phyloP scores from a whole-genome alignment of 1,139 yeast genomes.

The Yamadazyma mexicana region DNA sequence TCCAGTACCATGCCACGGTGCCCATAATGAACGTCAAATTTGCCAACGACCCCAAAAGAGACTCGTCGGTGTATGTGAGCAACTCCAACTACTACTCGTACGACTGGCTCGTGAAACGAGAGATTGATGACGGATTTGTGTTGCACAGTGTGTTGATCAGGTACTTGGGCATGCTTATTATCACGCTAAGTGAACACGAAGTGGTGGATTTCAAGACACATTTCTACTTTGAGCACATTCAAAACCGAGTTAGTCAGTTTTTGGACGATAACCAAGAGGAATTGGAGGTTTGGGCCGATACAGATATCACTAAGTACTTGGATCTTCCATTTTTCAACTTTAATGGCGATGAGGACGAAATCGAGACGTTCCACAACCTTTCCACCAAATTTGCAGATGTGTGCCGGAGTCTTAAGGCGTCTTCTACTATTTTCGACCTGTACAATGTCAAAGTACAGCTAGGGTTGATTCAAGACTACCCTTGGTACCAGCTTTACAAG shows the following conservation, averaged over 20 bases:
- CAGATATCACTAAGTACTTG: slow-evolving; percentile 23
- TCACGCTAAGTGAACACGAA: slow-evolving; percentile 44
- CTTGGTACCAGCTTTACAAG: slow-evolving; percentile 64
- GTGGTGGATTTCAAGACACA: slow-evolving; percentile 33
- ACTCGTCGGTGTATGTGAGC: slow-evolving; percentile 29
- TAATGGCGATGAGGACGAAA: slow-evolving; percentile 20
- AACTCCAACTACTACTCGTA: slow-evolving; percentile 39
- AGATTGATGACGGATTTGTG: slow-evolving; percentile 29
- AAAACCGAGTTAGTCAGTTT: slow-evolving; percentile 19
- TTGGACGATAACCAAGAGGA: slow-evolving; percentile 12
- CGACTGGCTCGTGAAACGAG: slow-evolving; percentile 32
- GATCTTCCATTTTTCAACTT: slow-evolving; percentile 16
- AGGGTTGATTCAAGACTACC: slow-evolving; percentile 57
- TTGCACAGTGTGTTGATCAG: slow-evolving; percentile 41
- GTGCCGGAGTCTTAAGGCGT: slow-evolving; percentile 14
- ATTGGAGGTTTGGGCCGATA: slow-evolving; percentile 23
- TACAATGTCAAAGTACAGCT: slow-evolving; percentile 42
- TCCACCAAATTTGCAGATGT: slow-evolving; percentile 19
- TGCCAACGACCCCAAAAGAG: slow-evolving; percentile 29
- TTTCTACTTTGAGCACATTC: slow-evolving; percentile 23
- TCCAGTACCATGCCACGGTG: slow-evolving; percentile 33
- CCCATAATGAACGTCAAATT: slow-evolving; percentile 40
- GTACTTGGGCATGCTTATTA: slow-evolving; percentile 37
- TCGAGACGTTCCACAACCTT: slow-evolving; percentile 20
- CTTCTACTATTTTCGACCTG: slow-evolving; percentile 32